Conservation (phyloP, 306 rosid species). For the Inga laurina region DNA sequence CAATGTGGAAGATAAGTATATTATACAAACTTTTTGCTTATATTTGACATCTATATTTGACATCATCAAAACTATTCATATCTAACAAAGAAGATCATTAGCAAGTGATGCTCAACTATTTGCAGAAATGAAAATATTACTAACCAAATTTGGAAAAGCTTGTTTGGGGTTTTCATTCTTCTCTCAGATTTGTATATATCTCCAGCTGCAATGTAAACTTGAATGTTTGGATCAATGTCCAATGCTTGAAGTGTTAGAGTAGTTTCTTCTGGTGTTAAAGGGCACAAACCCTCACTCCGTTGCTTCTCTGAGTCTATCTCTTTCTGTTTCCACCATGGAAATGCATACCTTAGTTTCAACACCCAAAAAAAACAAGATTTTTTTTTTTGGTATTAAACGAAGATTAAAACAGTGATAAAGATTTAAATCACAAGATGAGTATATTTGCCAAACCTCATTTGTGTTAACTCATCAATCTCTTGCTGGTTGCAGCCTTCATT, state of each 20-base stretch:
- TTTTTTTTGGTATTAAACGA: neutral
- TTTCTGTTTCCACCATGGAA: constrained; percentile 78
- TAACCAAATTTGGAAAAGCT: constrained; percentile 72
- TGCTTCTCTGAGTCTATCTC: constrained; percentile 64
- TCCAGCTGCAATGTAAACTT: constrained; percentile 77
- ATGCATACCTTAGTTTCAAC: constrained; percentile 53
- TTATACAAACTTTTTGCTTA: too few relatives aligned
- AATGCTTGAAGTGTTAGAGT: constrained; percentile 58
- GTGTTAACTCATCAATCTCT: constrained; percentile 63
- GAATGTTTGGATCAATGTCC: constrained; percentile 60
- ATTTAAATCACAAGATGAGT: neutral
- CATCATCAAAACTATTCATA: too few relatives aligned
- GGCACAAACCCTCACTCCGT: constrained; percentile 69
- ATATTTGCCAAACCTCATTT: constrained; percentile 52
- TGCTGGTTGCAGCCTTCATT: constrained; percentile 59
- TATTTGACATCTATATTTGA: too few relatives aligned
- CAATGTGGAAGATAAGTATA: too few relatives aligned
- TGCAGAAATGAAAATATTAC: constrained; percentile 16
- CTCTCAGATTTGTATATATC: constrained; percentile 64
- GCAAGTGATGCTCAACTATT: neutral
- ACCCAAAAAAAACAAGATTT: neutral
- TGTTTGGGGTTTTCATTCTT: constrained; percentile 48
- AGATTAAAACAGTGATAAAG: neutral
- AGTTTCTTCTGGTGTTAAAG: constrained; percentile 82
- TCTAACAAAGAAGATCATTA: neutral